Base-by-base conservation (phyloP, 331 rosid species). In the Telfairia occidentalis region DNA sequence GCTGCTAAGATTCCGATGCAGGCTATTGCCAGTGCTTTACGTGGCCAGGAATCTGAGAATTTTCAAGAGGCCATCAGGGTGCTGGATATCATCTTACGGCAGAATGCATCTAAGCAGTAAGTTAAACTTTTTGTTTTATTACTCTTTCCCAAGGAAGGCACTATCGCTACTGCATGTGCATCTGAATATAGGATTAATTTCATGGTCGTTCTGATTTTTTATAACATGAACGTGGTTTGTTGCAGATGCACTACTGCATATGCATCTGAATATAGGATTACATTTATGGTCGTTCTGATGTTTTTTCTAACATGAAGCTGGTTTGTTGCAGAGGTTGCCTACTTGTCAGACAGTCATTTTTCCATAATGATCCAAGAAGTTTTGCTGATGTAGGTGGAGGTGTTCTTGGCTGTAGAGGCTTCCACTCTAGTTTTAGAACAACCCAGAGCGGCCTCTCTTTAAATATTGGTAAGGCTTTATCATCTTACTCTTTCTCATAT, bases 31-130 rank as follows among this genome's bases (percentile, higher is more conserved):
- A 88, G 81, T 86, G 96, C 97, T 8, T 76, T 95, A 3, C 89
- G 90, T 2, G 99, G 99, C 5, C 90, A 88, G 54, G 96, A 92
- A 24, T 80, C 99, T 0, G 97, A 95, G 66, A 87, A 90, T 67
- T 92, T 82, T 26, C 97, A 92, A 42, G 97, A 91, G 70, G 99
- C 99, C 2, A 80, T 95, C 1, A 82, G 99, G 63, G 97, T 95
- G 12, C 81, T 95, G 75, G 99, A 95, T 77, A 90, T 90, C 13
- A 86, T 95, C n/a, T 52, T 95, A 63, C 78, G 99, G 73, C 99
- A 95, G 71, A 96, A 95, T 84, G 97, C 99, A 73, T 89, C 99
- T 0, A 90, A 86, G 69, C 97, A 90, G 99, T 95, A 53, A 83
- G 93, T 82, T 34, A 49, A 70, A 5, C 73, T 37, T 77, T 19